phyloP scores from a whole-genome alignment of 495 filamentous ascomycete species.

The Xeromyces bisporus region DNA sequence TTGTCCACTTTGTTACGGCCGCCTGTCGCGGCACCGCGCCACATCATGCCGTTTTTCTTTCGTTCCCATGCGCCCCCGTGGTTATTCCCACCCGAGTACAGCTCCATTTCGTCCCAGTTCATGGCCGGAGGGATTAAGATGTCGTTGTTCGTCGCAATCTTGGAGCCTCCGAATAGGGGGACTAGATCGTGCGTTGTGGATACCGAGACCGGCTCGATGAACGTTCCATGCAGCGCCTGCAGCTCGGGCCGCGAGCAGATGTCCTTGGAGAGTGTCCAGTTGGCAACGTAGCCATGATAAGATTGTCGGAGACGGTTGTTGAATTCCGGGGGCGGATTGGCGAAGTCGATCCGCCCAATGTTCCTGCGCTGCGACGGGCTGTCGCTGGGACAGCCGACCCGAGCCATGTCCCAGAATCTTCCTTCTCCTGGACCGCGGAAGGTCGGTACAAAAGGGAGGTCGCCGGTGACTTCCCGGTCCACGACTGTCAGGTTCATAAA shows the following conservation, averaged over 20 bases:
- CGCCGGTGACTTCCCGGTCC: no score
- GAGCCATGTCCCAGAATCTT: slow-evolving; percentile 38
- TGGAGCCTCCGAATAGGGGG: slow-evolving; percentile 61
- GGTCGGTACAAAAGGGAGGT: neutral
- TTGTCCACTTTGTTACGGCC: slow-evolving; percentile 45
- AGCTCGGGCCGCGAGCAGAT: no score
- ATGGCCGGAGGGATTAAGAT: slow-evolving; percentile 61
- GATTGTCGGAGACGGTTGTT: slow-evolving; percentile 19
- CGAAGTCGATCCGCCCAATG: slow-evolving; percentile 20
- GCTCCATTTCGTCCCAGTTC: slow-evolving; percentile 54
- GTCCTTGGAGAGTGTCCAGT: no score
- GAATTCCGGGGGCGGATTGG: slow-evolving; percentile 11
- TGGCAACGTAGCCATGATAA: no score
- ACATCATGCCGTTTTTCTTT: slow-evolving; percentile 40
- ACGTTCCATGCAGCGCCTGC: no score
- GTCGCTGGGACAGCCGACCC: slow-evolving; percentile 35
- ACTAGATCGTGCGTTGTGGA: no score
- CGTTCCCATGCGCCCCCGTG: slow-evolving; percentile 32
- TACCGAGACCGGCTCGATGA: no score
- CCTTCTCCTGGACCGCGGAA: neutral
- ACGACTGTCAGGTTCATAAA: no score
- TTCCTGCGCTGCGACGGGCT: slow-evolving; percentile 30
- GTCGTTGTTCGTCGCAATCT: slow-evolving; percentile 64
- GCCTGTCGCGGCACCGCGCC: slow-evolving; percentile 56
- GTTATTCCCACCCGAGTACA: slow-evolving; percentile 43